Conservation (phyloP, 179 eudicot species). For the Sideroxylon spinosum region DNA sequence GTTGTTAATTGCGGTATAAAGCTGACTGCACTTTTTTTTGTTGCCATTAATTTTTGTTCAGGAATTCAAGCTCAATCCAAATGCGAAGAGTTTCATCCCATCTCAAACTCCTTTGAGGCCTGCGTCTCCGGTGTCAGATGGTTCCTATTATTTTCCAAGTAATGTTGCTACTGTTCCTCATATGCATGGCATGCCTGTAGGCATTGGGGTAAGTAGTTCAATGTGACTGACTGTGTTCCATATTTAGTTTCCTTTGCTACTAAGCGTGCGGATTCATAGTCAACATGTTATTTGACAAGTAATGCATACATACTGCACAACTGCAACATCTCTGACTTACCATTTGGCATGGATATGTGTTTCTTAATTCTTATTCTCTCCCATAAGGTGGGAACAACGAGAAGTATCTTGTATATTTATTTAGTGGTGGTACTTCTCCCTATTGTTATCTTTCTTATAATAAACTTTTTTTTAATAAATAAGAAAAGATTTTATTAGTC, state of each 20-base stretch:
- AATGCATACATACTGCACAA: not conserved
- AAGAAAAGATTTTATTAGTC: too few relatives aligned
- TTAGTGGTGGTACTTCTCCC: not conserved
- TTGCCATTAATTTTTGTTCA: constrained; percentile 25
- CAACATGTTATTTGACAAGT: constrained; percentile 7
- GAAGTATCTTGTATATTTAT: not conserved
- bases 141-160: constrained; percentile 70
- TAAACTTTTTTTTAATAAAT: too few relatives aligned
- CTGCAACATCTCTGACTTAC: not conserved
- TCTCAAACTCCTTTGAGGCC: constrained; percentile 64
- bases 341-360: not conserved
- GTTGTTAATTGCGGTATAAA: not conserved
- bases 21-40: not conserved
- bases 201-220: constrained; percentile 71
- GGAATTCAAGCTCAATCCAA: constrained; percentile 89
- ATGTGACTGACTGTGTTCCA: not conserved
- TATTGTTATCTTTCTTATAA: not conserved
- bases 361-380: not conserved
- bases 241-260: not conserved
- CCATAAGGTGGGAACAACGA: not conserved
- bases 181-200: constrained; percentile 85
- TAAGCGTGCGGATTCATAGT: not conserved
- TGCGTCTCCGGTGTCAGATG: constrained; percentile 72
- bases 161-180: constrained; percentile 51
- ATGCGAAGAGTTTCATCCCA: constrained; percentile 82